phyloP scores from a whole-genome alignment of 345 rosid species.

The Hypericum androsaemum region DNA sequence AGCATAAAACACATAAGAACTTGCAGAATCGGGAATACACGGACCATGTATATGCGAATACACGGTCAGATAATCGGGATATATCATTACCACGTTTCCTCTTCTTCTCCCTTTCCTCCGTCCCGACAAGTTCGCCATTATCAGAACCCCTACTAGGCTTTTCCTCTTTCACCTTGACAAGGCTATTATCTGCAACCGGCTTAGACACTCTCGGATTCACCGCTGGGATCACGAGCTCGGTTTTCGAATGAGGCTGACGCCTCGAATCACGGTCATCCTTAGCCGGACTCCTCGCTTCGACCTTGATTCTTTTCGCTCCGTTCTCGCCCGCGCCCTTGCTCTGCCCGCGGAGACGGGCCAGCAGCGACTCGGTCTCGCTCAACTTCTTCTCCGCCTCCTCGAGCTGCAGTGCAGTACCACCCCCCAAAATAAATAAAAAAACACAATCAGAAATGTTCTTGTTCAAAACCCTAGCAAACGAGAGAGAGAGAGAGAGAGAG shows the following conservation, averaged over 20 bases:
- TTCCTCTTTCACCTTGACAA: constrained; percentile 33
- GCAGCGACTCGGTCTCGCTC: constrained; percentile 39
- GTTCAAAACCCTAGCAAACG: neutral
- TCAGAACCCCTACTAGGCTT: constrained; percentile 24
- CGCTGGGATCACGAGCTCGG: constrained; percentile 43
- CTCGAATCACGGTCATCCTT: constrained; percentile 23
- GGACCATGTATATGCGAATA: neutral
- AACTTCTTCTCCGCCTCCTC: constrained; percentile 50
- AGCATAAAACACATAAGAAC: neutral
- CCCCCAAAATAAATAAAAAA: neutral
- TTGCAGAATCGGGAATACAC: too few species aligned
- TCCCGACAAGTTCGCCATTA: constrained; percentile 25
- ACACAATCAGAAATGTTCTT: neutral
- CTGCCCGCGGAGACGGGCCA: constrained; percentile 46
- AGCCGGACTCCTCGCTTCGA: constrained; percentile 18
- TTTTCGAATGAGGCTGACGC: constrained; percentile 20
- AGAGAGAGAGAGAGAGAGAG: neutral
- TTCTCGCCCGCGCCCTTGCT: constrained; percentile 15
- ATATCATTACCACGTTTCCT: constrained; percentile 54
- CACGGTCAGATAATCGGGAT: neutral
- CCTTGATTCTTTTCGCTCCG: constrained; percentile 25
- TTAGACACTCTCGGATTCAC: constrained; percentile 28
- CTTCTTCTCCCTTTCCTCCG: constrained; percentile 43
- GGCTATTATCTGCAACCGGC: constrained; percentile 16
- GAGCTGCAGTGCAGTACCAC: constrained; percentile 61